phyloP scores from a whole-genome alignment of 768 basidiomycete genomes.

The Tricholoma bakamatsutake region DNA sequence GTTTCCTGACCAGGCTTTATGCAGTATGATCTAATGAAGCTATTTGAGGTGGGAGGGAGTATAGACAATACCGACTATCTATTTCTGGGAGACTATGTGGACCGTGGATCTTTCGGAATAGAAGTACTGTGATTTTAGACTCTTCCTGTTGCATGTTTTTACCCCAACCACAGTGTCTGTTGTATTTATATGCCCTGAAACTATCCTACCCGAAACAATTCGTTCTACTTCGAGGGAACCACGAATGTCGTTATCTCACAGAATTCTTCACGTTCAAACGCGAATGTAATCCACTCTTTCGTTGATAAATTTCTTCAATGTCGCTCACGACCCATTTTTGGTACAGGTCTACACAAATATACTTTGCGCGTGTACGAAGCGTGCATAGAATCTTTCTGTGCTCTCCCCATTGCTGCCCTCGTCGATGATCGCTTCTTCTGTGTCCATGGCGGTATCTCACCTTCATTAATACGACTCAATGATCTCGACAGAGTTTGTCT shows the following conservation, averaged over 20 bases:
- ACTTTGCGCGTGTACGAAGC: conserved; percentile 84
- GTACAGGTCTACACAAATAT: conserved; percentile 84
- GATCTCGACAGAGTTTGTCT: conserved; percentile 63
- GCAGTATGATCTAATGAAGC: conserved; percentile 97
- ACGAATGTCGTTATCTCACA: conserved; percentile 95
- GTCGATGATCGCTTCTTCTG: conserved; percentile 97
- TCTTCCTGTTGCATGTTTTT: conserved; percentile 14
- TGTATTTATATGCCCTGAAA: conserved; percentile 93
- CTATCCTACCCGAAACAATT: conserved; percentile 82
- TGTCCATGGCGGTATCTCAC: conserved; percentile 94
- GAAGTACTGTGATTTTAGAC: conserved; percentile 30
- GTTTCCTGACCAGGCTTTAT: not conserved
- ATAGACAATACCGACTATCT: conserved; percentile 80
- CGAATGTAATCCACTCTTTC: conserved; percentile 60
- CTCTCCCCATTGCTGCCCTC: conserved; percentile 84
- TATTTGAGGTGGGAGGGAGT: conserved; percentile 91
- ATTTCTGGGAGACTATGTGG: conserved; percentile 96
- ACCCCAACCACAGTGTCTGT: conserved; percentile 53
- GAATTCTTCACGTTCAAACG: conserved; percentile 98
- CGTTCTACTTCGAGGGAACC: conserved; percentile 87
- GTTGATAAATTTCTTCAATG: not conserved
- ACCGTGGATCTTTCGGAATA: conserved; percentile 87
- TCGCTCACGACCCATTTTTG: not conserved
- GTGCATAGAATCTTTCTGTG: conserved; percentile 85
- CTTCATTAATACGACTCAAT: conserved; percentile 71